Base-by-base conservation (phyloP, 371 early-diverging fungal genomes). In the Apophysomyces ossiformis region DNA sequence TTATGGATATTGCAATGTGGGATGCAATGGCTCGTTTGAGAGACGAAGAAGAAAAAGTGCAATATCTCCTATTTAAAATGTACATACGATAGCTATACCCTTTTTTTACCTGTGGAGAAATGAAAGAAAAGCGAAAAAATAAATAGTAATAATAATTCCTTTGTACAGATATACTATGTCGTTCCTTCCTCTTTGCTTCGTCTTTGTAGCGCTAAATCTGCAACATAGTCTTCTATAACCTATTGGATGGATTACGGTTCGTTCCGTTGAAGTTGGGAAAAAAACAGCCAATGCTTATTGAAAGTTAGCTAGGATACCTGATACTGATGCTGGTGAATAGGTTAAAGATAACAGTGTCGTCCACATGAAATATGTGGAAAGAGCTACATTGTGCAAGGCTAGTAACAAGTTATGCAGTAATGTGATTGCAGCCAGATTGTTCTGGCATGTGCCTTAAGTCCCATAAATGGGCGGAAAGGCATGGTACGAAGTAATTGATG, bases 1-100 rank as follows among this genome's bases (percentile, higher is more conserved):
- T 39, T 74, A 37, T 66, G 67, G 69, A 16, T 71, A 13, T 41
- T 74, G 15, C 69, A 71, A 46, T 63, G 57, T 37, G 65, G 65
- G 18, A 47, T 74, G 44, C 47, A 69, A 50, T 47, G 44, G 64
- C 36, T 71, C 38, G 62, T 71, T 32, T 71, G 61, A 68, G 37
- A 26, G 32, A 26, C 32, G 32, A 26, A 1, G 32, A 26, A 26
- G 32, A 2, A 26, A 26, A 26, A 26, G 32, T 3, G 32, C 32
- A 2, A 26, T 26, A 26, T 26, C 26, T 26, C 36, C 16, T 36
- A 35, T 9, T 35, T 12, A 57, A 37, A 18, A 57, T 54, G 54
- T 50, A 50, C 21, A 50, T 50, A 50, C 54, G 54, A 50, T 18
- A 50, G 21, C 35, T 9, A 21, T 50, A 9, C 54, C 21, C 54